phyloP scores from a whole-genome alignment of 225 moss, liverwort and hornwort genomes.

The Neckera pumila region DNA sequence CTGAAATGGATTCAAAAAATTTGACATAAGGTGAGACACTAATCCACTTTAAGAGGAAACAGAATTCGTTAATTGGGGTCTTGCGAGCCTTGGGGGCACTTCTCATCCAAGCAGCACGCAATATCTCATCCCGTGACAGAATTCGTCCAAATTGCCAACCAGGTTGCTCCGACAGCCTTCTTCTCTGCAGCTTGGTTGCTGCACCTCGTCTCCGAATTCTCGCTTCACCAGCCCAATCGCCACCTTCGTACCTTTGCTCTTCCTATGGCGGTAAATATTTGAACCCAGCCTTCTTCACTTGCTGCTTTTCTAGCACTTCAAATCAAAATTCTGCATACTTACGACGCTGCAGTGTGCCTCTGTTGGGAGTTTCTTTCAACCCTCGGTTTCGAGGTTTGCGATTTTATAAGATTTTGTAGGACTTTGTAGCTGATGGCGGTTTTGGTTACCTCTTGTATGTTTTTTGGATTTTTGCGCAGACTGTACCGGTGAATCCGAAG shows the following conservation, averaged over 20 bases:
- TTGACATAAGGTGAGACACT: background rate
- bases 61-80: background rate
- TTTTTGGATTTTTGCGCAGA: slow-evolving; percentile 22
- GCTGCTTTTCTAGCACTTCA: background rate
- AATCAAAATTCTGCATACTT: background rate
- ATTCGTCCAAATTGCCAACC: background rate
- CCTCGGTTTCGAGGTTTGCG: background rate
- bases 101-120: background rate
- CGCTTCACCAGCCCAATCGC: background rate
- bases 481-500: slow-evolving; percentile 93
- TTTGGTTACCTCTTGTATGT: background rate
- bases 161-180: background rate
- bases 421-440: background rate
- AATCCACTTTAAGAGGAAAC: background rate
- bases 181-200: background rate
- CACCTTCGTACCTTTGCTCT: background rate
- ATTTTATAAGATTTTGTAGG: background rate
- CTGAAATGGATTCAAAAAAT: too few species aligned
- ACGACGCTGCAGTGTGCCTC: background rate
- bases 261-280: background rate
- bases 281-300: background rate
- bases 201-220: background rate
- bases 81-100: too few species aligned
- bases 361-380: background rate
- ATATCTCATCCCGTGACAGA: background rate